Conservation (phyloP, 2,329 filamentous ascomycete genomes). For the Endothia cerciana region DNA sequence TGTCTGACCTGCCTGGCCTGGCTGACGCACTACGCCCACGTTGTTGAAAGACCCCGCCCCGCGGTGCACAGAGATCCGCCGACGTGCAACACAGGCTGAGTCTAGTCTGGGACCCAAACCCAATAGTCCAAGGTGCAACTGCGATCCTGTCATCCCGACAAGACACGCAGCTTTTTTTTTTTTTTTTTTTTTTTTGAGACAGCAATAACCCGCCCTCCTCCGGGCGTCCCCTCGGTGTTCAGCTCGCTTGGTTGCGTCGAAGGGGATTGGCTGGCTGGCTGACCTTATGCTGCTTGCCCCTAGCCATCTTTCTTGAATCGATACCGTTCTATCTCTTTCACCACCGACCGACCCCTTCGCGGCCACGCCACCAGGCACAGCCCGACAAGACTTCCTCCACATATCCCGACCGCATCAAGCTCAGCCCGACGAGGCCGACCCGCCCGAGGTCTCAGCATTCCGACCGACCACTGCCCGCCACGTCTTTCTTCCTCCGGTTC, state of each 20-base stretch:
- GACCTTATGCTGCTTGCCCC: constrained; percentile 5
- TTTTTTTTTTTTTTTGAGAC: too few relatives aligned
- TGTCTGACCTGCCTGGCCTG: constrained; percentile 13
- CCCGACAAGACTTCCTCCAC: neutral
- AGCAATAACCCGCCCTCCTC: neutral
- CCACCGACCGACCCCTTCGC: neutral
- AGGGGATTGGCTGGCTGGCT: constrained; percentile 23
- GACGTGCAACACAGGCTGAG: constrained; percentile 12
- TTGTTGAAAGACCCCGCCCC: neutral
- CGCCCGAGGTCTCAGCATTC: constrained; percentile 10
- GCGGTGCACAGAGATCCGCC: constrained; percentile 3
- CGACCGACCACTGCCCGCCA: constrained; percentile 27
- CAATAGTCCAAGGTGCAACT: constrained; percentile 18
- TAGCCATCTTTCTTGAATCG: constrained; percentile 29
- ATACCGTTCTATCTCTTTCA: constrained; percentile 25
- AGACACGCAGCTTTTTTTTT: constrained; percentile 2
- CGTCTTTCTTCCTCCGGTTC: constrained; percentile 35
- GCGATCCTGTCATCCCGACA: constrained; percentile 17
- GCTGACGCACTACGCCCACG: neutral
- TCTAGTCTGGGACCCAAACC: constrained; percentile 7
- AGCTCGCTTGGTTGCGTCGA: constrained; percentile 25
- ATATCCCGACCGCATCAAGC: neutral
- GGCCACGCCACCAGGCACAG: neutral
- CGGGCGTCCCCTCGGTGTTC: too few relatives aligned
- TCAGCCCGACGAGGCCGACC: constrained; percentile 4